phyloP scores from a whole-genome alignment of 164 flowering plant genomes.

The Pachysandra terminalis region DNA sequence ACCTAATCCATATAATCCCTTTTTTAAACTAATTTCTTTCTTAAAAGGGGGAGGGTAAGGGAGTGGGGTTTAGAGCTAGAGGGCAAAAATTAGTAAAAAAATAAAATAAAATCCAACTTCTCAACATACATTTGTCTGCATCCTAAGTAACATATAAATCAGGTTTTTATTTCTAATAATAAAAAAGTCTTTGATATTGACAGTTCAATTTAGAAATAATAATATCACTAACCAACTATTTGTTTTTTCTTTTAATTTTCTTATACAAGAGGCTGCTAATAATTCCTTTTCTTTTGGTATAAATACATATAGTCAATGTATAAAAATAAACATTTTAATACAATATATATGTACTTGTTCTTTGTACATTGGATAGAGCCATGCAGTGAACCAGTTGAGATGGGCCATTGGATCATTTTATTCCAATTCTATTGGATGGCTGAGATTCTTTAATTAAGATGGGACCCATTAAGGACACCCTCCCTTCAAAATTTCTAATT shows the following conservation, averaged over 20 bases:
- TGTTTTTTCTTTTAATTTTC: no score
- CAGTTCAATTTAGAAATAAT: conserved; percentile 8
- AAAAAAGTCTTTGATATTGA: conserved; percentile 12
- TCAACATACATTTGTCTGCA: conserved; percentile 9
- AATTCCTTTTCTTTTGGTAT: no score
- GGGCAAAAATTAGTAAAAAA: not conserved
- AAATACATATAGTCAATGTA: not conserved
- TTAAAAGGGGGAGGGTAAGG: not conserved
- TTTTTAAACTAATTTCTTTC: not conserved
- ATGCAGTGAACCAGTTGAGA: not conserved
- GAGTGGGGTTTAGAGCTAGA: conserved; percentile 5
- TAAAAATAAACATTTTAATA: not conserved
- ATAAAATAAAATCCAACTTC: conserved; percentile 10
- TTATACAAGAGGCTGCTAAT: no score
- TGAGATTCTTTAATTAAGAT: no score
- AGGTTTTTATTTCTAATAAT: not conserved
- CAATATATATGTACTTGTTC: not conserved
- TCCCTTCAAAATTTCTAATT: no score
- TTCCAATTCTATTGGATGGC: no score
- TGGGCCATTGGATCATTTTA: not conserved
- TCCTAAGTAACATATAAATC: not conserved
- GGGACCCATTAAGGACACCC: not conserved
- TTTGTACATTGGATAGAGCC: not conserved
- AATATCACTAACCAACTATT: not conserved
- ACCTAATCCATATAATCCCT: conserved; percentile 25